Evolutionary conservation across 2,329 filamentous ascomycete species (phyloP).

Genomic region (Aspergillus quadrilineatus): DNA sequence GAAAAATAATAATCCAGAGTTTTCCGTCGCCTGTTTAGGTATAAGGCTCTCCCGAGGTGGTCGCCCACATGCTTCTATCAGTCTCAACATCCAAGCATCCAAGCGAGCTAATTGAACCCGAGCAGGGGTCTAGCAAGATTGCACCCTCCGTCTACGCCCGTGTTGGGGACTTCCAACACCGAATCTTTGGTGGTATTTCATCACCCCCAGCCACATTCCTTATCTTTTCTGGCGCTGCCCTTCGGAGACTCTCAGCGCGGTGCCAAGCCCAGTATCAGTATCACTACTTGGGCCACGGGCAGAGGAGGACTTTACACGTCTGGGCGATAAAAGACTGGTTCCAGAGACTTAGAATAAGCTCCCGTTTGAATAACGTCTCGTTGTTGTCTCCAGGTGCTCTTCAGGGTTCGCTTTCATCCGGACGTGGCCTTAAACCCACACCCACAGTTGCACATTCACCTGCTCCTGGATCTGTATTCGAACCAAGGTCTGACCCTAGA

Average conservation of each 20-base stretch:
- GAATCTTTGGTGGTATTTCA: neutral
- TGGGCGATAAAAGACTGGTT: neutral
- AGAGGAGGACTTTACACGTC: neutral
- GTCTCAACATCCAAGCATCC: neutral
- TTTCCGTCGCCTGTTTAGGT: no score
- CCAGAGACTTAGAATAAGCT: neutral
- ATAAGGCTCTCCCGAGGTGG: no score
- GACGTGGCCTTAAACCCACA: neutral
- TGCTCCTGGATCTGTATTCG: neutral
- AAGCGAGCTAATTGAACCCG: neutral
- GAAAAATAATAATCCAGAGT: no score
- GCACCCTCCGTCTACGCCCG: neutral
- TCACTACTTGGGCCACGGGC: neutral
- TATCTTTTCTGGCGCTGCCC: neutral
- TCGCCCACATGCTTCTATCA: no score
- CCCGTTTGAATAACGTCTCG: neutral
- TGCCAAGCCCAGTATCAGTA: neutral
- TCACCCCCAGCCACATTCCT: neutral
- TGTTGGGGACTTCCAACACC: conserved; percentile 1
- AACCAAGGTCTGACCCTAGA: neutral
- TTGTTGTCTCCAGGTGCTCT: neutral
- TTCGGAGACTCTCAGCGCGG: neutral
- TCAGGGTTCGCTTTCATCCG: neutral
- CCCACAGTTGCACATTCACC: neutral
- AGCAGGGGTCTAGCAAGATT: neutral